Percentiles rank a stretch among this genome's conserved stretches.
These are phyloP conservation scores for Colletotrichum lindemuthianum DNA, from an alignment of 2,329 filamentous ascomycete genomes.

Conservation along the genomic window DNA sequence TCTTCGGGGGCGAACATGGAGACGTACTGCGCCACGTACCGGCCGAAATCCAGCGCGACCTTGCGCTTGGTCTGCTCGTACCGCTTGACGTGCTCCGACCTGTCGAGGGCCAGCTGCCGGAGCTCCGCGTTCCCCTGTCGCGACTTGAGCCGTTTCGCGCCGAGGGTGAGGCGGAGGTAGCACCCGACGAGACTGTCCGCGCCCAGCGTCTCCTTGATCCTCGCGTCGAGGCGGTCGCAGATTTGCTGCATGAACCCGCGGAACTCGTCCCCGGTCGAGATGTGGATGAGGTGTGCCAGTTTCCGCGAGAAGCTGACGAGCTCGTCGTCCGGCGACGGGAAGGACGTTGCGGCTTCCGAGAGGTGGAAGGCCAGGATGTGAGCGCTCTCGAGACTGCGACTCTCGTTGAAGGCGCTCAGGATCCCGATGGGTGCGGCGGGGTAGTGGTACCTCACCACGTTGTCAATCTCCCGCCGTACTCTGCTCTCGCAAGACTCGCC, in stretches of 20 bases:
- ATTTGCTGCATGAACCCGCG: not conserved
- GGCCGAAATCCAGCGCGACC: slow-evolving; percentile 18
- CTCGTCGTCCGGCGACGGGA: not conserved
- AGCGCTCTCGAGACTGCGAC: no score
- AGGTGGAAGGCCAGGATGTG: no score
- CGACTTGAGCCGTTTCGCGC: slow-evolving; percentile 15
- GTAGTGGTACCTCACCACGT: slow-evolving; percentile 6
- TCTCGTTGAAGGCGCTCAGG: slow-evolving; percentile 21
- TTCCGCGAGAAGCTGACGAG: not conserved
- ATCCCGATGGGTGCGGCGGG: slow-evolving; percentile 18
- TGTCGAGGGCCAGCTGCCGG: not conserved
- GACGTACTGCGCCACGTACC: slow-evolving; percentile 15
- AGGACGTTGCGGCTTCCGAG: not conserved
- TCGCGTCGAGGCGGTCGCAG: slow-evolving; percentile 11
- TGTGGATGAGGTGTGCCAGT: not conserved
- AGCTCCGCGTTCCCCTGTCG: slow-evolving; percentile 5
- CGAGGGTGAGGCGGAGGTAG: slow-evolving; percentile 20
- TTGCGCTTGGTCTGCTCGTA: not conserved
- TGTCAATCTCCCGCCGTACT: not conserved
- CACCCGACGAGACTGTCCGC: slow-evolving; percentile 7
- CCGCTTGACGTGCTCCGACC: not conserved
- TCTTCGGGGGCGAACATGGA: slow-evolving; percentile 7
- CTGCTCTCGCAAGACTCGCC: not conserved
- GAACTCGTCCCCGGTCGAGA: not conserved
- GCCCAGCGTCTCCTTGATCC: slow-evolving; percentile 10